Evolutionary conservation across 2,329 filamentous ascomycete species (phyloP), one percentile per base, ranked within the genome.

Genomic region (Phialocephala subalpina): DNA sequence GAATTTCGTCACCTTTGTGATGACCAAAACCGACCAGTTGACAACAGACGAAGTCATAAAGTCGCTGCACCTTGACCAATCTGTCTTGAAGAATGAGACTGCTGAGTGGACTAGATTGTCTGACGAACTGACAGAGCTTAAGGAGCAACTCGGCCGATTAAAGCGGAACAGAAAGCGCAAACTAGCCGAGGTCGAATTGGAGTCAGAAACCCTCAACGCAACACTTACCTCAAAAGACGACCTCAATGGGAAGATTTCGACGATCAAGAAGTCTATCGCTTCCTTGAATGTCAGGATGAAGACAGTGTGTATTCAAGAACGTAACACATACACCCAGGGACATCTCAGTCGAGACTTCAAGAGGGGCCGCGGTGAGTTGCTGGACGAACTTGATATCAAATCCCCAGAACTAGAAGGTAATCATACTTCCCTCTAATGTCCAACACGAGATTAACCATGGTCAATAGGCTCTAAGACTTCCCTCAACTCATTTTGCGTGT

Each of bases 1-100:
- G 3, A 64, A 65, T 16, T 66, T 59, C 14, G 77, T 83, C 1
- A 82, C 80, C 0, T 83, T 83, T 66, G 81, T 83, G 29, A 82
- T 80, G 71, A 80, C 78, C 16, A 83, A 82, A 68, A 82, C 79
- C 11, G 81, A 83, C 58, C 45, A 55, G 2, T 33, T 67, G 2
- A 56, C 53, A 11, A 58, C 38, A n/a, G 14, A 63, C 27, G 56
- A 63, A 27, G 64, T 63, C 25, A 61, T 67, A 18, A 36, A 69
- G 9, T 59, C 49, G 29, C 40, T 66, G 18, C 25, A 61, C 18
- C 47, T 66, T 11, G 53, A 62, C 22, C n/a, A 52, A 20, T 53
- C 60, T 9, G 33, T 22, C 16, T 53, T 66, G 36, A 61, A 62
- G 33, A 36, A 58, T 18, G 38, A 62, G 18, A 11, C 65, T 4